phyloP scores from a whole-genome alignment of 225 moss, liverwort and hornwort species.

The Straminergon stramineum region DNA sequence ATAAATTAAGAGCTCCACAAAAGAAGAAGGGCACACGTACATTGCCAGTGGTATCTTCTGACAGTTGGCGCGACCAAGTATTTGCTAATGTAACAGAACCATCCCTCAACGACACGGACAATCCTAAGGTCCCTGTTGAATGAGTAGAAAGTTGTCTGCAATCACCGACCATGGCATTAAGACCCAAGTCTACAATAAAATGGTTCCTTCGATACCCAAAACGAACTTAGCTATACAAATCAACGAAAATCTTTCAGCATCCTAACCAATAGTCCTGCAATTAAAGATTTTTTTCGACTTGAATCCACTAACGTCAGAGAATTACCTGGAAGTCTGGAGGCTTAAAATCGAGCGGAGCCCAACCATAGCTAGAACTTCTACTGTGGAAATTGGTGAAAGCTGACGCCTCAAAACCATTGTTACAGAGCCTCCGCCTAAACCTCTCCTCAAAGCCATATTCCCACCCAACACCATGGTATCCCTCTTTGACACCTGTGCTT shows the following conservation, averaged over 20 bases:
- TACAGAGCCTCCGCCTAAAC: constrained; percentile 87
- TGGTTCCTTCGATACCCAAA: neutral
- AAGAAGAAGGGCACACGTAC: constrained; percentile 15
- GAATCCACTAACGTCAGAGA: neutral
- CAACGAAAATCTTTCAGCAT: neutral
- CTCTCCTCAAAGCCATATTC: constrained; percentile 91
- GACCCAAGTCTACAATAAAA: neutral
- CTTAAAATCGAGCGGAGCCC: constrained; percentile 89
- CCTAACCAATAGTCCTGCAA: neutral
- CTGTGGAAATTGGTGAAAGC: constrained; percentile 61
- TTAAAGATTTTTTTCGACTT: neutral
- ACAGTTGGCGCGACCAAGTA: constrained; percentile 80
- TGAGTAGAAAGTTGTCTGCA: constrained; percentile 94
- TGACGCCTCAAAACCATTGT: constrained; percentile 82
- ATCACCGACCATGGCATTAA: constrained; percentile 3
- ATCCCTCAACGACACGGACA: constrained; percentile 73
- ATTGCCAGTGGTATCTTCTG: constrained; percentile 84
- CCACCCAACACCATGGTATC: constrained; percentile 87
- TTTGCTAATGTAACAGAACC: constrained; percentile 71
- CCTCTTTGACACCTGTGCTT: constrained; percentile 88
- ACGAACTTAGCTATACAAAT: neutral
- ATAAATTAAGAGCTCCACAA: neutral
- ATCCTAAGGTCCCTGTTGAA: constrained; percentile 76
- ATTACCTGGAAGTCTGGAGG: constrained; percentile 81
- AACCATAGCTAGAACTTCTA: constrained; percentile 79